Conservation (phyloP, 202 grass and related monocot genomes). For the Dendrocalamus latiflorus region DNA sequence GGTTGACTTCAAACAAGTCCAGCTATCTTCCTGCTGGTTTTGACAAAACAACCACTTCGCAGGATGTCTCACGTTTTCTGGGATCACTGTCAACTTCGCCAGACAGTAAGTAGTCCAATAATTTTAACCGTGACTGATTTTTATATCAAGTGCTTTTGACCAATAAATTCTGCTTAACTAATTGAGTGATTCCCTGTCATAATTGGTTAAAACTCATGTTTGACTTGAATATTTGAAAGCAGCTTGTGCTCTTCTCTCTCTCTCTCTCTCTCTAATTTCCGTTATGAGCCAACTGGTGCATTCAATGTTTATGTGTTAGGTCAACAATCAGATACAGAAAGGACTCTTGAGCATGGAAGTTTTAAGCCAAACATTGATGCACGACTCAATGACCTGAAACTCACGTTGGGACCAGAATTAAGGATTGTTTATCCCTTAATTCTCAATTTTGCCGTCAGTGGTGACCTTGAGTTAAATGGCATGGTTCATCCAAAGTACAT, state of each 20-base stretch:
- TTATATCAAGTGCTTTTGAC: neutral
- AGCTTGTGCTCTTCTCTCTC: neutral
- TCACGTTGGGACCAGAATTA: constrained; percentile 88
- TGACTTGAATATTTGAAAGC: neutral
- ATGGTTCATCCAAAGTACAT: constrained; percentile 88
- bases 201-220: neutral
- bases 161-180: constrained; percentile 6
- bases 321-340: constrained; percentile 64
- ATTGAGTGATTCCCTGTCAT: neutral
- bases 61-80: constrained; percentile 56
- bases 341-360: constrained; percentile 58
- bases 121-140: constrained; percentile 17
- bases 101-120: constrained; percentile 45
- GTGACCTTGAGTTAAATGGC: constrained; percentile 90
- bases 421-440: constrained; percentile 96
- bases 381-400: constrained; percentile 79
- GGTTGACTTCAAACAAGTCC: constrained; percentile 53
- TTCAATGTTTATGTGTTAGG: constrained; percentile 37
- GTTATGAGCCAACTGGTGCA: constrained; percentile 24
- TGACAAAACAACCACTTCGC: constrained; percentile 54
- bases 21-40: constrained; percentile 58
- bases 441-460: constrained; percentile 91
- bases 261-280: neutral
- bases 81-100: constrained; percentile 55
- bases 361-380: constrained; percentile 68